Percentiles rank a stretch among this genome's conserved stretches.
phyloP scores from a whole-genome alignment of 371 early-diverging fungal genomes.

The Mucor irregularis region DNA sequence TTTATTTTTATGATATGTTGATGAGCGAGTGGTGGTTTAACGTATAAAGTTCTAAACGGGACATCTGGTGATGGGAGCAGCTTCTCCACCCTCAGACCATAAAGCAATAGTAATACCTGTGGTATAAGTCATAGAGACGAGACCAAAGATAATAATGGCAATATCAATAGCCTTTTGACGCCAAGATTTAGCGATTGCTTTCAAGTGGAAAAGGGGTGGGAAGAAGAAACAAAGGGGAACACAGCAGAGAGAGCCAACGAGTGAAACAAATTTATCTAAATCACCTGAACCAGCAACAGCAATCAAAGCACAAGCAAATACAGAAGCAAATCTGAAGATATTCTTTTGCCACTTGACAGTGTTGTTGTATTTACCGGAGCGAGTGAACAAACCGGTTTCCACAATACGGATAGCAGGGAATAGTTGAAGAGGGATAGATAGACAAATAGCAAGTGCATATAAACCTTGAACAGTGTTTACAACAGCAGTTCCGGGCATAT shows the following conservation, averaged over 20 bases:
- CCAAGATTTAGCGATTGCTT: slow-evolving; percentile 53
- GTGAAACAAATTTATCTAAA: slow-evolving; percentile 82
- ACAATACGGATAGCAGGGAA: slow-evolving; percentile 88
- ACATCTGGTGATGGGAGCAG: slow-evolving; percentile 43
- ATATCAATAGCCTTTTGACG: slow-evolving; percentile 50
- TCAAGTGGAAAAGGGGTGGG: slow-evolving; percentile 81
- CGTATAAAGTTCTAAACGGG: slow-evolving; percentile 11
- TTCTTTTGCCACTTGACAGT: slow-evolving; percentile 90
- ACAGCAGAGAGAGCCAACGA: slow-evolving; percentile 71
- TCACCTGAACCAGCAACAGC: slow-evolving; percentile 74
- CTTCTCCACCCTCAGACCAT: slow-evolving; percentile 56
- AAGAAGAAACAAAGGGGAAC: slow-evolving; percentile 78
- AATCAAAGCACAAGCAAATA: slow-evolving; percentile 61
- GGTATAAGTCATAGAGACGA: slow-evolving; percentile 74
- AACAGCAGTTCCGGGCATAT: slow-evolving; percentile 65
- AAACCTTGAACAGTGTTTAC: slow-evolving; percentile 71
- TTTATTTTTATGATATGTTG: background rate
- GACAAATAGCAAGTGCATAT: slow-evolving; percentile 83
- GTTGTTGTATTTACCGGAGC: slow-evolving; percentile 63
- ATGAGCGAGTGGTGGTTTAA: background rate
- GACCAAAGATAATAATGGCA: slow-evolving; percentile 70
- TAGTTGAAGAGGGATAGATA: slow-evolving; percentile 83
- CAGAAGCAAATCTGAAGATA: slow-evolving; percentile 61
- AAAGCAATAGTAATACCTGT: slow-evolving; percentile 72
- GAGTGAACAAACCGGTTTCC: slow-evolving; percentile 67